phyloP scores from a whole-genome alignment of 2,329 filamentous ascomycete genomes.

The Nigrospora oryzae region DNA sequence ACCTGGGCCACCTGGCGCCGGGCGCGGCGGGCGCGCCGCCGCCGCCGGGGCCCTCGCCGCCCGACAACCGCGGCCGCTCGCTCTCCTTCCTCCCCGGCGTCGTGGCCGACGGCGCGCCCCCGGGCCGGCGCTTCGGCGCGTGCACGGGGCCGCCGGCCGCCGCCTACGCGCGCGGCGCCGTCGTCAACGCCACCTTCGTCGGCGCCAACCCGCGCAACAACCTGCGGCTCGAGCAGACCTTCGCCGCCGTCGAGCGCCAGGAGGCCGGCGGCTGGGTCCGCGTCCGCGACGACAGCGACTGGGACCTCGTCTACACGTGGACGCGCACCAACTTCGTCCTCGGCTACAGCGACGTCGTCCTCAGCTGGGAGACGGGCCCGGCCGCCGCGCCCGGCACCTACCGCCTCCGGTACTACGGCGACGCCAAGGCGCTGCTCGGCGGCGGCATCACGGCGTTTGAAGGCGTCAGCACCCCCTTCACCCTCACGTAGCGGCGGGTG shows the following conservation, averaged over 20 bases:
- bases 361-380: constrained; percentile 71
- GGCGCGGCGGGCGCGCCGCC: constrained; percentile 31
- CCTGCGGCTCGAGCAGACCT: constrained; percentile 69
- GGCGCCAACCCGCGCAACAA: constrained; percentile 89
- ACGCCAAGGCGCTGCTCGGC: constrained; percentile 58
- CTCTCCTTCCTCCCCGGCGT: constrained; percentile 76
- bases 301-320: constrained; percentile 79
- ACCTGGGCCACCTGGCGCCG: constrained; percentile 57
- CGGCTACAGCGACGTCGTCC: constrained; percentile 68
- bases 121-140: constrained; percentile 63
- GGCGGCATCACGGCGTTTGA: constrained; percentile 60
- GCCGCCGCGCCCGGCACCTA: constrained; percentile 59
- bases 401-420: constrained; percentile 75
- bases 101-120: constrained; percentile 59
- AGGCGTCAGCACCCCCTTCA: constrained; percentile 53
- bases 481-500: constrained; percentile 13
- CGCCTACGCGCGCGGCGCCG: constrained; percentile 51
- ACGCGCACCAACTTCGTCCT: constrained; percentile 58
- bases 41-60: constrained; percentile 55
- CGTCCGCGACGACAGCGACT: constrained; percentile 69
- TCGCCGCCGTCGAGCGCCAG: constrained; percentile 63
- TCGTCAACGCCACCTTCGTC: constrained; percentile 62
- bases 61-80: constrained; percentile 69
- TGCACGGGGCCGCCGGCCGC: constrained; percentile 45
- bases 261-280: constrained; percentile 49